A percentile compares a stretch with the other conserved stretches of the same genome.
Evolutionary conservation across 163 green algal genomes (phyloP).

Genomic region (Chlorella variabilis): DNA sequence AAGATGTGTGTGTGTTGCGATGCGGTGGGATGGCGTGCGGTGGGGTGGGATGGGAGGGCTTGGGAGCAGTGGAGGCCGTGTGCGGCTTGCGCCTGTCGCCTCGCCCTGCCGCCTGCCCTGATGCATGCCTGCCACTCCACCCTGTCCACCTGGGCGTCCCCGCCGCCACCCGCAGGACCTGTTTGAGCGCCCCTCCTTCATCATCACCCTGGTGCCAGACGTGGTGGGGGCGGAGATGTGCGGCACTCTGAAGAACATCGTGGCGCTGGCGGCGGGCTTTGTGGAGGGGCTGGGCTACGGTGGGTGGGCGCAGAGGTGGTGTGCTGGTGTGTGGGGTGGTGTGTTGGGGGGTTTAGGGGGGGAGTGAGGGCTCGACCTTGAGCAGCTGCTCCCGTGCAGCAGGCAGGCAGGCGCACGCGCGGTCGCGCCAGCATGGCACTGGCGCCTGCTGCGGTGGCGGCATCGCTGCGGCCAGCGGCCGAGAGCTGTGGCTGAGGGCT

Average conservation of each 20-base stretch:
- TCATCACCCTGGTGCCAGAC: conserved; percentile 58
- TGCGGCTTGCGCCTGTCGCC: too few species aligned
- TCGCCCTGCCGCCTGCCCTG: neutral
- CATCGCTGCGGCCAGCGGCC: too few species aligned
- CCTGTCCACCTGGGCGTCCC: neutral
- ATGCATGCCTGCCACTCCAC: neutral
- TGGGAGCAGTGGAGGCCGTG: neutral
- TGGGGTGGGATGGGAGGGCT: neutral
- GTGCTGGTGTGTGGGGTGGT: neutral
- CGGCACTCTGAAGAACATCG: conserved; percentile 88
- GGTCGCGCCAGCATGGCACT: too few species aligned
- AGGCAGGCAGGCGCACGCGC: too few species aligned
- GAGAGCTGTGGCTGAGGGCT: too few species aligned
- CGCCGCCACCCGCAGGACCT: conserved; percentile 50
- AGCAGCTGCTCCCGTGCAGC: too few species aligned
- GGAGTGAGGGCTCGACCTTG: too few species aligned
- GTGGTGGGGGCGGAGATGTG: conserved; percentile 84
- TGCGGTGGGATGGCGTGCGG: too few species aligned
- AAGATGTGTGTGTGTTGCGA: neutral
- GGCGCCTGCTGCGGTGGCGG: too few species aligned
- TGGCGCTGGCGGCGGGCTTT: conserved; percentile 78
- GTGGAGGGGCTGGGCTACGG: conserved; percentile 72
- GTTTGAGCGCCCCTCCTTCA: conserved; percentile 76
- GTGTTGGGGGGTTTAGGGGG: too few species aligned
- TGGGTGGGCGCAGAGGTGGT: neutral